phyloP scores from a whole-genome alignment of 1,284 basidiomycete genomes.

The Heterobasidion annosum region DNA sequence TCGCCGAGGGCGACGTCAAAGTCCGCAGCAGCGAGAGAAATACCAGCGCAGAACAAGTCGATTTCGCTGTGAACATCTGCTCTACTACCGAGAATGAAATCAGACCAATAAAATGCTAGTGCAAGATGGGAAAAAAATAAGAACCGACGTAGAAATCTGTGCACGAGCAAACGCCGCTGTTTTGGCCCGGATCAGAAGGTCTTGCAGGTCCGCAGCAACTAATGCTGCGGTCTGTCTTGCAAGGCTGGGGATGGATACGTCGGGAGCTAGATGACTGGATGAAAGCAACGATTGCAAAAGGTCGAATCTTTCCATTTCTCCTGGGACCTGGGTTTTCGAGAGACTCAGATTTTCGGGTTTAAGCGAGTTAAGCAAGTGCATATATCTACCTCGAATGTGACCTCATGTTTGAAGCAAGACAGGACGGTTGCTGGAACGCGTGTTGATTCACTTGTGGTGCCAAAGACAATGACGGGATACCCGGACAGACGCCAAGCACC shows the following conservation, averaged over 20 bases:
- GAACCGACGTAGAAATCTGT: conserved; percentile 29
- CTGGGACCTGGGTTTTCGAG: conserved; percentile 53
- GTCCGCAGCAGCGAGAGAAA: conserved; percentile 59
- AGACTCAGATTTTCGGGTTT: background rate
- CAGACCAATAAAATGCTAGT: background rate
- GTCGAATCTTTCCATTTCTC: conserved; percentile 62
- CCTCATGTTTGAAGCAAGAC: conserved; percentile 83
- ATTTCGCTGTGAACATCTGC: conserved; percentile 5
- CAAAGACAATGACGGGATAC: conserved; percentile 68
- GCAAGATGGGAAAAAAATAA: background rate
- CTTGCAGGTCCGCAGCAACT: conserved; percentile 75
- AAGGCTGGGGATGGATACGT: conserved; percentile 67
- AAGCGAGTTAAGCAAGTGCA: background rate
- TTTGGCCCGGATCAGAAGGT: conserved; percentile 61
- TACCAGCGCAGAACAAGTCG: conserved; percentile 35
- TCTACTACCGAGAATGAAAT: background rate
- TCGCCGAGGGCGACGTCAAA: conserved; percentile 71
- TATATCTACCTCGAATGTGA: conserved; percentile 59
- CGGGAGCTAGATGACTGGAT: conserved; percentile 50
- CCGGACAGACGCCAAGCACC: conserved; percentile 49
- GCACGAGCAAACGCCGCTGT: conserved; percentile 53
- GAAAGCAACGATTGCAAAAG: conserved; percentile 51
- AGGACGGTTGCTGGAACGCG: conserved; percentile 61
- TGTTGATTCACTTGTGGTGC: conserved; percentile 65
- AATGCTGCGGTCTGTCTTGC: conserved; percentile 92